Conservation (phyloP, 768 basidiomycete genomes). For the Podaxis sp. region DNA sequence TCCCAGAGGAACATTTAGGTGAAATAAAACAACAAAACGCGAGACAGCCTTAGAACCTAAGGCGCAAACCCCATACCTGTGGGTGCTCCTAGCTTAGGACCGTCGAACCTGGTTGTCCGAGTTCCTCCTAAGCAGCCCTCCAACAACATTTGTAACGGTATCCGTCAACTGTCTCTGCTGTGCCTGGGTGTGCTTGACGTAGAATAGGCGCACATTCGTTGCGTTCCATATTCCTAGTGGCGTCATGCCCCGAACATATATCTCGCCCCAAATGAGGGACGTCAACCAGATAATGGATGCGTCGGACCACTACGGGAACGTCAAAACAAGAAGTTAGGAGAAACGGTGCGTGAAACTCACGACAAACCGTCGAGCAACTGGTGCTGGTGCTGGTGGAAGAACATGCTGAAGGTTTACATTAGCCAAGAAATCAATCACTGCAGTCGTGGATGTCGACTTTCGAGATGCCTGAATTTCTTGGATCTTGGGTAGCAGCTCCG, state of each 20-base stretch:
- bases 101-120: constrained; percentile 26
- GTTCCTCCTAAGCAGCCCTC: constrained; percentile 62
- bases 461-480: constrained; percentile 74
- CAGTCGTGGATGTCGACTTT: constrained; percentile 57
- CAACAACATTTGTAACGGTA: constrained; percentile 76
- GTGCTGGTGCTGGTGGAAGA: constrained; percentile 64
- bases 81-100: background rate
- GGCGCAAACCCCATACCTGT: background rate
- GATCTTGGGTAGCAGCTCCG: constrained; percentile 82
- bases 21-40: background rate
- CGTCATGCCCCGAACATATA: constrained; percentile 87
- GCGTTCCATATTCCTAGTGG: constrained; percentile 88
- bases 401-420: constrained; percentile 66
- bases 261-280: constrained; percentile 92
- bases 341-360: constrained; percentile 35
- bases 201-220: constrained; percentile 85
- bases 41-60: background rate
- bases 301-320: constrained; percentile 75
- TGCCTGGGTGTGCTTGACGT: constrained; percentile 79
- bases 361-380: constrained; percentile 70
- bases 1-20: background rate
- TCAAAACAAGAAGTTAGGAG: constrained; percentile 6
- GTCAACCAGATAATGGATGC: constrained; percentile 90
- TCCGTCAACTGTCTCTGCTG: constrained; percentile 73
- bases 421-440: constrained; percentile 72